Percentiles rank a stretch among this genome's conserved stretches.
phyloP scores from a whole-genome alignment of 2,329 filamentous ascomycete species.

The Hypoxylon sp. region DNA sequence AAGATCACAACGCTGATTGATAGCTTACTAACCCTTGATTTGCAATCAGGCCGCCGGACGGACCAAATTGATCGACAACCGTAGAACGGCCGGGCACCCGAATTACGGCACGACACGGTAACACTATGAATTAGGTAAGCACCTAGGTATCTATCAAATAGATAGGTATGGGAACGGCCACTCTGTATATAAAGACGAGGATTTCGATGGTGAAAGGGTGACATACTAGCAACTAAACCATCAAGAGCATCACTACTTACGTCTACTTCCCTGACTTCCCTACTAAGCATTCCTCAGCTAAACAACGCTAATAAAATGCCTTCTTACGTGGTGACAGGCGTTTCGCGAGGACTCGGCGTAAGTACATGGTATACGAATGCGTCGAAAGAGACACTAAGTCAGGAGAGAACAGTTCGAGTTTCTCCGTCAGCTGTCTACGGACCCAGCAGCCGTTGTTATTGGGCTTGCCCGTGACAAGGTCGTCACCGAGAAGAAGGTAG shows the following conservation, averaged over 20 bases:
- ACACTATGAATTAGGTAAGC: background rate
- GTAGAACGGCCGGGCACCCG: background rate
- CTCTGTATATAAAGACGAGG: background rate
- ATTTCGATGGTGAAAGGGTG: background rate
- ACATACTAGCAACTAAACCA: background rate
- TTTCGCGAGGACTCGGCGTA: conserved; percentile 33
- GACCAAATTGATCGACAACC: conserved; percentile 13
- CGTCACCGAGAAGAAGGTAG: conserved; percentile 59
- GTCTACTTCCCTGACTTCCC: background rate
- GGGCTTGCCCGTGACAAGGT: conserved; percentile 63
- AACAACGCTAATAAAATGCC: conserved; percentile 21
- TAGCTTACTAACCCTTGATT: conserved; percentile 26
- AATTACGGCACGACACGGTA: background rate
- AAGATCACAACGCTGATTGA: conserved; percentile 1
- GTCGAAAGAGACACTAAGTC: conserved; percentile 4
- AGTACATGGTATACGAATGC: background rate
- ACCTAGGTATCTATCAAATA: background rate
- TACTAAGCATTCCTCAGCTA: background rate
- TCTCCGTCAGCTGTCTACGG: conserved; percentile 59
- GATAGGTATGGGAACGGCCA: background rate
- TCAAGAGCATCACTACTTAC: background rate
- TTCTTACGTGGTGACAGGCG: conserved; percentile 36
- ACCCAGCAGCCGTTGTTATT: conserved; percentile 60
- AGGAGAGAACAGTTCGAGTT: conserved; percentile 61
- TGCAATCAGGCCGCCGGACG: conserved; percentile 25